A percentile compares a stretch with the other conserved stretches of the same genome.
Conservation (phyloP, 2,329 filamentous ascomycete species). For the Aureobasidium namibiae region DNA sequence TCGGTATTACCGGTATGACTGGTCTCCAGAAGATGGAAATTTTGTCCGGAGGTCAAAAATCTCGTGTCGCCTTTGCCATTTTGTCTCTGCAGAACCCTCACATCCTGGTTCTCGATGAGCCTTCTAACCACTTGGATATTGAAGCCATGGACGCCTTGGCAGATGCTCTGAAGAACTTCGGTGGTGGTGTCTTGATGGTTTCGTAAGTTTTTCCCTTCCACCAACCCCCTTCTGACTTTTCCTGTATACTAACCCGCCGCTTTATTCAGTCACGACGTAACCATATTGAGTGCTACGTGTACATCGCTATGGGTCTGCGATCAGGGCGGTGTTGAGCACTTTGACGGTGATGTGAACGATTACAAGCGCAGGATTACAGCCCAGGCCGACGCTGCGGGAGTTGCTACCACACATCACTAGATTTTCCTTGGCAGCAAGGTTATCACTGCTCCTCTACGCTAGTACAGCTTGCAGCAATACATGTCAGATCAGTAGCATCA, state of each 20-base stretch:
- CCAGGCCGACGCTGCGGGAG: constrained; percentile 80
- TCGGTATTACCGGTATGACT: constrained; percentile 81
- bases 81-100: constrained; percentile 88
- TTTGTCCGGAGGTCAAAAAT: constrained; percentile 95
- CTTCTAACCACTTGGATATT: constrained; percentile 97
- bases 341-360: constrained; percentile 85
- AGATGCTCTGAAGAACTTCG: constrained; percentile 73
- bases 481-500: not conserved
- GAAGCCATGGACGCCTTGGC: constrained; percentile 97
- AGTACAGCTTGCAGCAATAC: not conserved
- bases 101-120: constrained; percentile 95
- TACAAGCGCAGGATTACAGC: constrained; percentile 96
- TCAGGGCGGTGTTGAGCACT: constrained; percentile 87
- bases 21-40: constrained; percentile 93
- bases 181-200: constrained; percentile 96
- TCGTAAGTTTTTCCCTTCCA: constrained; percentile 35
- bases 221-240: too few relatives aligned
- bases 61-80: constrained; percentile 96
- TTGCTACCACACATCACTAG: constrained; percentile 52
- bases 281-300: constrained; percentile 95
- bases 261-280: constrained; percentile 75
- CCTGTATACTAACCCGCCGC: not conserved
- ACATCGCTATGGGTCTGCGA: constrained; percentile 95
- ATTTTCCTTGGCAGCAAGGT: not conserved
- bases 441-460: not conserved